Base-by-base conservation (phyloP, 179 eudicot species). In the Dionaea muscipula region DNA sequence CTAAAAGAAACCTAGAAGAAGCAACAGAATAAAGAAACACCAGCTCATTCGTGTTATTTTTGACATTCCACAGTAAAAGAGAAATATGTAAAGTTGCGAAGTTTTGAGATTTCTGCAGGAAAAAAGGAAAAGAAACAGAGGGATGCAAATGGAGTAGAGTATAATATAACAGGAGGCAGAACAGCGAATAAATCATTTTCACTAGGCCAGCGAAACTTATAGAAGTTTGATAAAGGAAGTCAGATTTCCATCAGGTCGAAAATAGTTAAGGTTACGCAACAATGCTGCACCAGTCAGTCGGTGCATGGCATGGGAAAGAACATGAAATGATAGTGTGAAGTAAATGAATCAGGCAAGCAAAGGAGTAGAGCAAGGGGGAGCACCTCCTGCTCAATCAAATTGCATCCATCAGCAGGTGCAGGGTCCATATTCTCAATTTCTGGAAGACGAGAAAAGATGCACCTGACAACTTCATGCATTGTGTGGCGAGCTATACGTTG, bases 401-500 rank as follows among this genome's bases (percentile, higher is more conserved):
- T 59, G 54, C 65, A 64, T 43, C 60, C 65, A 47, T 55, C 52
- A 56, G 56, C 51, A 44, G 57, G 47, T 24, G 68, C 66, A 43
- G 51, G 61, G 35, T 33, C 55, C 17, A 26, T 48, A 39, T 18
- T 40, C 46, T 60, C 64, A 57, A 76, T 39, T 24, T 72, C 66
- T 4, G 68, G 64, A 13, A 76, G 77, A 55, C 60, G 65, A 18
- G 67, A 59, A 55, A 72, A 76, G 52, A 76, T 69, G 62, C 81
- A 76, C 60, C 74, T 68, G 27, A 72, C 55, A 40, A 76, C 49
- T 50, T 76, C 81, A 69, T 76, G 77, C 81, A 76, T 76, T 40
- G 77, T 72, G 51, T 76, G 72, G 51, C 81, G 81, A 25, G 81
- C 76, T 65, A 72, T 69, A 16, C 81, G 70, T 65, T 76, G 81